Evolutionary conservation across 2,329 filamentous ascomycete species (phyloP).

Genomic region (Arthrinium phaeospermum): DNA sequence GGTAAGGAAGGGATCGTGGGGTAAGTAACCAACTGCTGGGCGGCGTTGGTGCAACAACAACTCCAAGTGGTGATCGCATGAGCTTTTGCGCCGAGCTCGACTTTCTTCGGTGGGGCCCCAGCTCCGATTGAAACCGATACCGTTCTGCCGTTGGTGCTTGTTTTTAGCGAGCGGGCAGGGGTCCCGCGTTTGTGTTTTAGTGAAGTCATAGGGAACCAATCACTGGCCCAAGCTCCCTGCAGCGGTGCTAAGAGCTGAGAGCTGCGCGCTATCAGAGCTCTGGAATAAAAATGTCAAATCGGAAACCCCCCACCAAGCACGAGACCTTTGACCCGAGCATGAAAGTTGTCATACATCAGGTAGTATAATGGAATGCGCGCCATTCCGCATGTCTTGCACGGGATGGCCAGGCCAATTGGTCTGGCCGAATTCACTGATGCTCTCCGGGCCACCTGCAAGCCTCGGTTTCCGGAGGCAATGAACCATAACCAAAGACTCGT

Average conservation of each 20-base stretch:
- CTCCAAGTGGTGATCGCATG: background rate
- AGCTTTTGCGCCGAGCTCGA: constrained; percentile 13
- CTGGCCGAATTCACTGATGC: constrained; percentile 53
- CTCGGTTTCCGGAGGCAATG: constrained; percentile 53
- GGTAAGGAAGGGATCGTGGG: background rate
- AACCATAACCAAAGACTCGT: constrained; percentile 44
- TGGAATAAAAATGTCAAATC: background rate
- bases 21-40: background rate
- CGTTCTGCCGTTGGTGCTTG: background rate
- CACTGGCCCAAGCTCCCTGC: constrained; percentile 6
- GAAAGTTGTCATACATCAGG: background rate
- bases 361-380: constrained; percentile 40
- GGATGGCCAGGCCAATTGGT: constrained; percentile 45
- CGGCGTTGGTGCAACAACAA: background rate
- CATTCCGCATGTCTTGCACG: constrained; percentile 46
- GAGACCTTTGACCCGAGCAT: background rate
- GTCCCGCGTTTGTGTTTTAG: background rate
- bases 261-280: background rate
- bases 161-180: background rate
- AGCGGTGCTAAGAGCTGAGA: background rate
- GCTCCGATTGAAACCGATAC: background rate
- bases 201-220: constrained; percentile 7
- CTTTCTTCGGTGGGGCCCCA: background rate
- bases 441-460: constrained; percentile 54
- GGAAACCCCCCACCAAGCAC: background rate